Evolutionary conservation across 148 eudicot species (phyloP).

Genomic region (Rhododendron griersonianum): DNA sequence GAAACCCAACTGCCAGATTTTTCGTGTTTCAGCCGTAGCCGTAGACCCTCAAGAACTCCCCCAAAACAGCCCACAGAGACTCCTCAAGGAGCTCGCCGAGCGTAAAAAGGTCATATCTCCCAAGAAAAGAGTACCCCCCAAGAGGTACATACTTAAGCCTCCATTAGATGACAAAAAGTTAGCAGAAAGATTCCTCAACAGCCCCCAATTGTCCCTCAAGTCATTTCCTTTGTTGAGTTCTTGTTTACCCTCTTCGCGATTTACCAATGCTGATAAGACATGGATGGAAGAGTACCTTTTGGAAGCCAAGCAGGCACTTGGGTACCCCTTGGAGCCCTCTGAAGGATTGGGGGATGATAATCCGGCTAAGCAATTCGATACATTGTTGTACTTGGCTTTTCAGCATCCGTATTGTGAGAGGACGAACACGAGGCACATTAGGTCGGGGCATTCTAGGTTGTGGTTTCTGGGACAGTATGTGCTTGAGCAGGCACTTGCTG

Average conservation of each 20-base stretch:
- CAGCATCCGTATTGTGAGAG: slow-evolving; percentile 87
- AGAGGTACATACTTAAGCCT: slow-evolving; percentile 76
- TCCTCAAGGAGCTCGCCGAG: slow-evolving; percentile 75
- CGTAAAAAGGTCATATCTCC: slow-evolving; percentile 69
- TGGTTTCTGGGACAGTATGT: slow-evolving; percentile 84
- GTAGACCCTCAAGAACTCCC: slow-evolving; percentile 62
- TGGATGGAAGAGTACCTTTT: slow-evolving; percentile 94
- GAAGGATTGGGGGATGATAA: slow-evolving; percentile 67
- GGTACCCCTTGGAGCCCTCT: slow-evolving; percentile 81
- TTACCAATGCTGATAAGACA: slow-evolving; percentile 57
- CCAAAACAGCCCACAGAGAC: slow-evolving; percentile 75
- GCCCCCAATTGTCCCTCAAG: slow-evolving; percentile 84
- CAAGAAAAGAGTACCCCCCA: slow-evolving; percentile 61
- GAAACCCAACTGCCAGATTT: slow-evolving; percentile 19
- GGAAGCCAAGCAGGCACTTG: slow-evolving; percentile 90
- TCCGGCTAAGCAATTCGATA: slow-evolving; percentile 92
- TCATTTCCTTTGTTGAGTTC: slow-evolving; percentile 84
- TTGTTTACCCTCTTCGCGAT: slow-evolving; percentile 62
- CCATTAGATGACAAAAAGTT: slow-evolving; percentile 78
- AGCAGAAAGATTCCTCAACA: slow-evolving; percentile 71
- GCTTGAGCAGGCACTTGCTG: slow-evolving; percentile 77
- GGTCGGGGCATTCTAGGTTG: slow-evolving; percentile 85
- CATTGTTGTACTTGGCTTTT: slow-evolving; percentile 80
- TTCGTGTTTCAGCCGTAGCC: slow-evolving; percentile 42
- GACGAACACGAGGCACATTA: slow-evolving; percentile 69